Conservation (phyloP, 2,329 filamentous ascomycete genomes). For the Fusarium sp. region DNA sequence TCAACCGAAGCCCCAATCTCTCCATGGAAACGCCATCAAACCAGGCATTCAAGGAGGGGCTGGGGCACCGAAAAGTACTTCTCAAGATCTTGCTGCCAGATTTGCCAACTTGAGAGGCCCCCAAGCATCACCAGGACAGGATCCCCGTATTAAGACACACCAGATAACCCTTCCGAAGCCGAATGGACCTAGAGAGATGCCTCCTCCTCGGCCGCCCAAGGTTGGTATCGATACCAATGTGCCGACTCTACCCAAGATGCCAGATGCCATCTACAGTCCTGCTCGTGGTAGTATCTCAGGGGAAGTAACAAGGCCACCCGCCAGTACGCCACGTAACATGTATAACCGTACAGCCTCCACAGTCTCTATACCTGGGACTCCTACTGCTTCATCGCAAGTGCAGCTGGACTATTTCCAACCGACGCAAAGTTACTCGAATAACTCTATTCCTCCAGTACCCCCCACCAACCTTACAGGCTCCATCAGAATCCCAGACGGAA, state of each 20-base stretch:
- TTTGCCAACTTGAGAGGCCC: slow-evolving; percentile 69
- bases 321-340: slow-evolving; percentile 73
- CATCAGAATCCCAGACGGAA: slow-evolving; percentile 65
- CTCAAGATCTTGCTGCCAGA: slow-evolving; percentile 66
- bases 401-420: slow-evolving; percentile 53
- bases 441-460: slow-evolving; percentile 51
- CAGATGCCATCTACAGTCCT: slow-evolving; percentile 84
- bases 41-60: slow-evolving; percentile 50
- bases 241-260: slow-evolving; percentile 74
- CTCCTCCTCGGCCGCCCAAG: slow-evolving; percentile 59
- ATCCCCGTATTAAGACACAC: slow-evolving; percentile 66
- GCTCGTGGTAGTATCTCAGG: slow-evolving; percentile 77
- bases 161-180: slow-evolving; percentile 57
- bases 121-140: slow-evolving; percentile 60
- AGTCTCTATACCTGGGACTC: slow-evolving; percentile 53
- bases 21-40: slow-evolving; percentile 70
- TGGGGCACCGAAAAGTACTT: slow-evolving; percentile 49
- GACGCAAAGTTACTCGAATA: slow-evolving; percentile 48
- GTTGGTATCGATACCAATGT: slow-evolving; percentile 65
- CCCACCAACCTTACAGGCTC: slow-evolving; percentile 58
- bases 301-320: slow-evolving; percentile 73
- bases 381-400: slow-evolving; percentile 47
- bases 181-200: slow-evolving; percentile 68
- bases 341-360: slow-evolving; percentile 72
- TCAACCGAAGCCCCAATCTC: slow-evolving; percentile 75